Evolutionary conservation across 1,139 yeast genomes (phyloP).

Genomic region (Pichia inconspicua): DNA sequence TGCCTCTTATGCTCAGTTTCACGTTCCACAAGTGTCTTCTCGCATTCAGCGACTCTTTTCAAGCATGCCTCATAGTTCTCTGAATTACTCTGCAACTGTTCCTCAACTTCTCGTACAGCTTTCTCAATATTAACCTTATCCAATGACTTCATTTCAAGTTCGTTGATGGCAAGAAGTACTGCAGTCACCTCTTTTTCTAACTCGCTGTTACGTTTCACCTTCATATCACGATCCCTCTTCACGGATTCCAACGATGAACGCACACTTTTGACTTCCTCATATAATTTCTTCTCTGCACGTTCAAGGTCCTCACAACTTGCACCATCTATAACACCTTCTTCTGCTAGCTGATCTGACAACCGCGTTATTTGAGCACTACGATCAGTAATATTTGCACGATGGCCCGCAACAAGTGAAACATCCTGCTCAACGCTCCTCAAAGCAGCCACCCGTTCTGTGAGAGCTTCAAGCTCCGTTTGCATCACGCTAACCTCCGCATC

Average conservation of each 20-base stretch:
- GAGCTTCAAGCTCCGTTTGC: not conserved
- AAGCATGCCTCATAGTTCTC: conserved; percentile 13
- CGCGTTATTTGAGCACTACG: conserved; percentile 8
- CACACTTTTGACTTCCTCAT: conserved; percentile 35
- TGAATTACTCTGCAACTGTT: conserved; percentile 25
- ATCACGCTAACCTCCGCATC: conserved; percentile 4
- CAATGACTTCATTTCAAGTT: conserved; percentile 43
- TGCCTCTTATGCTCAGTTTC: conserved; percentile 15
- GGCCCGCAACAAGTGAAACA: not conserved
- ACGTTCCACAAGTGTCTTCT: conserved; percentile 9
- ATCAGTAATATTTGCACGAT: conserved; percentile 8
- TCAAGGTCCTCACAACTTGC: conserved; percentile 43
- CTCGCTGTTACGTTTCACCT: conserved; percentile 40
- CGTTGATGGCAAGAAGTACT: conserved; percentile 45
- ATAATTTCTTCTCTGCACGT: conserved; percentile 33
- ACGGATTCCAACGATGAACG: conserved; percentile 40
- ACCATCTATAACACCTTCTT: conserved; percentile 9
- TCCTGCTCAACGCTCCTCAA: conserved; percentile 10
- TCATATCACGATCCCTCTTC: conserved; percentile 42
- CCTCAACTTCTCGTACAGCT: conserved; percentile 27
- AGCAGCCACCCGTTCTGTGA: not conserved
- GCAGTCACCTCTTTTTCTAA: conserved; percentile 52
- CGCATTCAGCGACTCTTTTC: conserved; percentile 3
- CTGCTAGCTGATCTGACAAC: conserved; percentile 3
- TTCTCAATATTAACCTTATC: conserved; percentile 34